Base-by-base conservation (phyloP, 805 yeast species). In the Saturnispora quitensis region DNA sequence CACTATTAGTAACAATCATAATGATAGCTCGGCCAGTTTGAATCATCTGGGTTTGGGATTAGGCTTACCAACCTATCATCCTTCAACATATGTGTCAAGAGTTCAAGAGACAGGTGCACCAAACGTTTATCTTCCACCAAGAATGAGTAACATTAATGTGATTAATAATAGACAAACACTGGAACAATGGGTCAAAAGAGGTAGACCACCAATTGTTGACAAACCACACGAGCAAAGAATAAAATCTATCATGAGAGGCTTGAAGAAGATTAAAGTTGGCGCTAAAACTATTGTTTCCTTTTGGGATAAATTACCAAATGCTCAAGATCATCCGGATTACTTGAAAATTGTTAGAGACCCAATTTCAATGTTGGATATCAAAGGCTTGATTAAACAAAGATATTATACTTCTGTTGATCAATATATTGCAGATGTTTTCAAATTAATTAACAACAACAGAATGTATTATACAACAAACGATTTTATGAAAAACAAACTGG, bases 151-250 rank as follows among this genome's bases (percentile, higher is more conserved):
- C 36, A 46, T 42, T 9, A 60, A 56, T 35, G 48, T 42, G 7
- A 51, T 56, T 6, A 56, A 62, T 9, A 62, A 58, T 50, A 57
- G 57, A 27, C 63, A 60, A 48, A 47, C 62, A 45, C 55, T 64
- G 24, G 69, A 65, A 44, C 66, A 62, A 54, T 83, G 88, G 59
- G 77, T 80, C 33, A 84, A 87, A 66, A 76, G 95, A 62, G 96
- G 96, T 18, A 76, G 96, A 60, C 96, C 97, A 5, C 96, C 96
- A 2, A 84, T 88, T 52, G 88, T 89, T 47, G 96, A 87, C 65
- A 84, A 82, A 63, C 95, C 96, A 5, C 90, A 85, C 66, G 97
- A 93, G 68, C 89, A 89, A 62, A 75, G 97, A 56, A 89, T 91
- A 68, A 90, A 91, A 66, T 82, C 88, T 58, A 82, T 93, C 38